Evolutionary conservation across 495 filamentous ascomycete species (phyloP), one percentile per base, ranked within the genome.

Genomic region (Tuber umbilicatum): DNA sequence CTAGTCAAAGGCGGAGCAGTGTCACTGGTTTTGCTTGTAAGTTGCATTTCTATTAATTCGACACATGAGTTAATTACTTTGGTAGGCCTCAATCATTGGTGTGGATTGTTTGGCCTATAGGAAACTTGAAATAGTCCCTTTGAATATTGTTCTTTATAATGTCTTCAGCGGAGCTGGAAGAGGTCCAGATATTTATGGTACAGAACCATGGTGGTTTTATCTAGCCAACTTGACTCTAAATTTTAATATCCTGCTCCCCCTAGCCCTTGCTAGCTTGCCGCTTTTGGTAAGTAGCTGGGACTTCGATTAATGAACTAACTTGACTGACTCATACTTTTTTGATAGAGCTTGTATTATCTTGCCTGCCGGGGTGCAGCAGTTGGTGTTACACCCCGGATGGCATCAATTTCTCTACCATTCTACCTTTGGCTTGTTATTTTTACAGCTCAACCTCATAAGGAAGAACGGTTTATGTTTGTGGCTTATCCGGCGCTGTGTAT

Each of bases 401-500:
- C 93, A 42, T 90, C 94, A 79, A 85, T 92, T 70, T 84, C 89
- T 0, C 55, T 50, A 2, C 94, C 96, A 0, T 94, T 97, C 84
- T 98, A 97, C 82, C 87, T 97, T 83, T 99, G 96, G 96, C 88
- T 98, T 38, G 89, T 83, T 10, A 94, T 98, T 73, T 97, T 99
- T 84, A 92, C 93, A 5, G 82, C 90, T 16, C 95, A 98, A 81
- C 90, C 95, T 31, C 96, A 99, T 86, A 99, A 99, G 80, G 96
- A 99, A 83, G 96, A 99, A 82, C 87, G 96, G 12, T 99, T 99
- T 85, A 98, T 99, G 94, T 98, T 97, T 83, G 94, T 94, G 0
- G 91, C 90, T 37, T 99, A 99, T 82, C 95, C 96, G 14, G 91
- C 93, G 71, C 86, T 99, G 38, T 93, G 91, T n/a, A 86, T 98